Percentiles rank a stretch among this genome's conserved stretches.
phyloP scores from a whole-genome alignment of 2,329 filamentous ascomycete genomes.

The Xylariaceae sp. region DNA sequence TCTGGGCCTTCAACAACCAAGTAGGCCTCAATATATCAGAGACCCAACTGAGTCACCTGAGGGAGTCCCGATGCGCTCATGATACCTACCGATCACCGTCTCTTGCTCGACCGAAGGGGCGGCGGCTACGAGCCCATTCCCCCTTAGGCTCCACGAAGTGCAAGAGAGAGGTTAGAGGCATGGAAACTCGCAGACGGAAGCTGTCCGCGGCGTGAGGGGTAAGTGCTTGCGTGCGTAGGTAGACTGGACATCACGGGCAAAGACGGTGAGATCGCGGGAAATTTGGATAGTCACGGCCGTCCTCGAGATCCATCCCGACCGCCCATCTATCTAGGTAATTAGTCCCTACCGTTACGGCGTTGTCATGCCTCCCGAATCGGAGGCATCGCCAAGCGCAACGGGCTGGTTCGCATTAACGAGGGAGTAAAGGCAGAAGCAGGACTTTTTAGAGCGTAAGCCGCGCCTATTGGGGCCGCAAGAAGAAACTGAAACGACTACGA shows the following conservation, averaged over 20 bases:
- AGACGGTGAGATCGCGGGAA: slow-evolving; percentile 16
- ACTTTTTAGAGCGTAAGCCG: not conserved
- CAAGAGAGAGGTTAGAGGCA: slow-evolving; percentile 13
- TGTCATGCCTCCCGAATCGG: slow-evolving; percentile 16
- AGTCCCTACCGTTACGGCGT: slow-evolving; percentile 12
- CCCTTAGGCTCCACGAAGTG: slow-evolving; percentile 11
- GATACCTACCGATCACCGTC: slow-evolving; percentile 13
- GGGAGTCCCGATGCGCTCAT: slow-evolving; percentile 22
- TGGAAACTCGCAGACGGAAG: slow-evolving; percentile 27
- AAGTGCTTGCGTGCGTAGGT: slow-evolving; percentile 6
- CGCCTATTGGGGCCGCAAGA: not conserved
- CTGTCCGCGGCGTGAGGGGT: slow-evolving; percentile 24
- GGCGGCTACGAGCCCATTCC: slow-evolving; percentile 10
- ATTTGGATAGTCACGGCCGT: slow-evolving; percentile 21
- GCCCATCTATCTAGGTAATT: slow-evolving; percentile 10
- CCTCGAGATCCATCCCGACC: too few species aligned
- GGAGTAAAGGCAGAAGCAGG: not conserved
- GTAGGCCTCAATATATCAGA: slow-evolving; percentile 24
- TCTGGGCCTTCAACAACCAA: slow-evolving; percentile 29
- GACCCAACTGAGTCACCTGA: slow-evolving; percentile 36
- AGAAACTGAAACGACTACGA: slow-evolving; percentile 16
- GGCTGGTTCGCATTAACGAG: slow-evolving; percentile 10
- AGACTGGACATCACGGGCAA: not conserved
- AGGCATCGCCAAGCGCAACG: slow-evolving; percentile 13
- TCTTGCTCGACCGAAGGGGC: slow-evolving; percentile 18